phyloP scores from a whole-genome alignment of 2,329 filamentous ascomycete genomes.

The Alternaria burnsii region DNA sequence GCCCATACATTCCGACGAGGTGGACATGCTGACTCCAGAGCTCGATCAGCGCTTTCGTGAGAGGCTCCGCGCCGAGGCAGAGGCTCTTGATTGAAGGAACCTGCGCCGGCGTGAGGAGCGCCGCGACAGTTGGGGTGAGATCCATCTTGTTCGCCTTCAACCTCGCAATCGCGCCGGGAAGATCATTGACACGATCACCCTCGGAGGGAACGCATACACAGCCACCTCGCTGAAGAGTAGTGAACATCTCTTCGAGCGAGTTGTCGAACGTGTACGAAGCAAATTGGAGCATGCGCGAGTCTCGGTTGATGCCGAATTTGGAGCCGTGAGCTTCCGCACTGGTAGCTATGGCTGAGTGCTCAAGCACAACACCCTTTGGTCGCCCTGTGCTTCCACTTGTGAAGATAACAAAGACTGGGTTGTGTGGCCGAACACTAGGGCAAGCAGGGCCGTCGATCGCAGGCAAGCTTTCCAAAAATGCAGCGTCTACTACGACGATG shows the following conservation, averaged over 20 bases:
- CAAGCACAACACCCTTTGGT: slow-evolving; percentile 46
- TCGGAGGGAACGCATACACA: slow-evolving; percentile 65
- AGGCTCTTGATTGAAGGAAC: slow-evolving; percentile 57
- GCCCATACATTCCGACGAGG: slow-evolving; percentile 45
- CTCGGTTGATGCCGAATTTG: slow-evolving; percentile 35
- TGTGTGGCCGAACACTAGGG: slow-evolving; percentile 32
- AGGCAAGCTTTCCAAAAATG: slow-evolving; percentile 48
- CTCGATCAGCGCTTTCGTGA: slow-evolving; percentile 44
- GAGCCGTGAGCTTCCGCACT: slow-evolving; percentile 43
- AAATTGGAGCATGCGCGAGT: slow-evolving; percentile 49
- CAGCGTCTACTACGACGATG: slow-evolving; percentile 43
- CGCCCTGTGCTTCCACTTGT: slow-evolving; percentile 45
- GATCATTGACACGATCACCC: slow-evolving; percentile 61
- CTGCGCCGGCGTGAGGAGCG: slow-evolving; percentile 54
- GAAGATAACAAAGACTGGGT: slow-evolving; percentile 46
- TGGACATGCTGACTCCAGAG: slow-evolving; percentile 34
- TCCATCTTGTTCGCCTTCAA: slow-evolving; percentile 49
- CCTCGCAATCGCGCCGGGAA: slow-evolving; percentile 54
- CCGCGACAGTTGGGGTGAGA: slow-evolving; percentile 68
- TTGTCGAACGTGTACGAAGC: slow-evolving; percentile 64
- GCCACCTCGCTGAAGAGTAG: slow-evolving; percentile 61
- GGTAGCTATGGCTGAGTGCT: slow-evolving; percentile 44
- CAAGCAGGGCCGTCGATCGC: slow-evolving; percentile 22
- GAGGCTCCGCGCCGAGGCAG: slow-evolving; percentile 56
- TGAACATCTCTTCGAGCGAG: slow-evolving; percentile 64